Base-by-base conservation (phyloP, 2,329 filamentous ascomycete species). In the Epichloe scottii region DNA sequence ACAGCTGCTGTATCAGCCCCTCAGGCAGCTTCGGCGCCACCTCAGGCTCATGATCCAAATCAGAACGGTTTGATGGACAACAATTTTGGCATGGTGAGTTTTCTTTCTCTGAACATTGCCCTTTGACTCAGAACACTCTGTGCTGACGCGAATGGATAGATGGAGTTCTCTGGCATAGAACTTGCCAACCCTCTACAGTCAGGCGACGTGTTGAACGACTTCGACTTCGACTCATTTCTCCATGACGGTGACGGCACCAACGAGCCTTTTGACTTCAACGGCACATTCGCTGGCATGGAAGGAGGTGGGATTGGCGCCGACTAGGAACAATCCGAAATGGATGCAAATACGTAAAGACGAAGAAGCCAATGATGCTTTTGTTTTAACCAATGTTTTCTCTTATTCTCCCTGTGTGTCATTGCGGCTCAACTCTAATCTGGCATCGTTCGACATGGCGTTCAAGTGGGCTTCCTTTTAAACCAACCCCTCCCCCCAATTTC, bases 151-250 rank as follows among this genome's bases (percentile, higher is more conserved):
- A 11, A 12, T 50, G 8, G 17, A n/a, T 52, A 70, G 63, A 68
- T 68, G 62, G 71, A 74, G 52, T 78, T 78, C 51, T 62, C 60
- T 43, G 49, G 57, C 40, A 73, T 83, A 65, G 77, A 77, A 51
- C 77, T 81, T 61, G 71, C 74, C 50, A 78, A 81, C 55, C 76
- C 78, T 2, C 63, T 76, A 26, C 69, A 71, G 54, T 71, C 73
- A 5, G 67, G 66, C 50, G 75, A 84, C 60, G 80, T 84, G 37
- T 69, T 85, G 46, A 79, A 79, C 58, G 81, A 82, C 56, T 85
- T 85, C 58, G 81, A 85, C 55, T 73, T 85, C 57, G 81, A 85
- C 63, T 82, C 81, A 2, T 85, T 85, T 69, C 68, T 85, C 7
- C 79, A 84, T 55, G 73, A 76, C 53, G 44, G 45, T 21, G 75